Percentiles rank a stretch among this genome's conserved stretches.
These are phyloP conservation scores for Oryza meridionalis DNA, from an alignment of 176 grass and related monocot genomes.

Conservation along the genomic window DNA sequence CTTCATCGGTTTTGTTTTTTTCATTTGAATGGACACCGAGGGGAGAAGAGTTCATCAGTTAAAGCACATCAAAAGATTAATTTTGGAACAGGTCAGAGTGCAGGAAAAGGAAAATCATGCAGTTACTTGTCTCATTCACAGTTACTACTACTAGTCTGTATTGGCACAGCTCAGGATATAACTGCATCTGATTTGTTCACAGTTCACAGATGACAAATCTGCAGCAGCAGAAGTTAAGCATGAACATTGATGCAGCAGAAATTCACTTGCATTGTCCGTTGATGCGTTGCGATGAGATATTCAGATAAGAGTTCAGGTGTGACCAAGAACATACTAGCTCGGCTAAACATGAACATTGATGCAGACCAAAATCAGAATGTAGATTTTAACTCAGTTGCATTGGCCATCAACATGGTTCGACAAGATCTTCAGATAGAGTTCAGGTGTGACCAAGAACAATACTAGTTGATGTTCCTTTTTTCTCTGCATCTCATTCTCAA, in stretches of 20 bases:
- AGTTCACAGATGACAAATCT: neutral
- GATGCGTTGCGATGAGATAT: too few relatives aligned
- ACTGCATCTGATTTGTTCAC: neutral
- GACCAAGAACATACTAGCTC: too few relatives aligned
- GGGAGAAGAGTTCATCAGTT: neutral
- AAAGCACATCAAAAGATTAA: neutral
- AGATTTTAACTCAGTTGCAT: neutral
- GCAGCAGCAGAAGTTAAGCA: neutral
- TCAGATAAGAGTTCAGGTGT: too few relatives aligned
- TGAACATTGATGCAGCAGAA: neutral
- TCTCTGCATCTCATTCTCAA: conserved; percentile 2
- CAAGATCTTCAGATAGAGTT: neutral
- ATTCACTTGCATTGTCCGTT: too few relatives aligned
- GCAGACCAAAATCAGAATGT: neutral
- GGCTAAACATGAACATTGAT: neutral
- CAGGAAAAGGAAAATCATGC: neutral
- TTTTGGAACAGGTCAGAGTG: neutral
- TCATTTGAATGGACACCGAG: neutral
- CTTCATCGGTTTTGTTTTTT: neutral
- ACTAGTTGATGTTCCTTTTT: conserved; percentile 3
- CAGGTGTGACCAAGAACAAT: neutral
- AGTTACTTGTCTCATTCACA: neutral
- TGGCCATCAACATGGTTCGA: neutral
- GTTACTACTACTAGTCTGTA: neutral
- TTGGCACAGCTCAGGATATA: neutral